These are phyloP conservation scores for Zymoseptoria tritici DNA, from an alignment of 2,329 filamentous ascomycete genomes.

Conservation along the genomic window DNA sequence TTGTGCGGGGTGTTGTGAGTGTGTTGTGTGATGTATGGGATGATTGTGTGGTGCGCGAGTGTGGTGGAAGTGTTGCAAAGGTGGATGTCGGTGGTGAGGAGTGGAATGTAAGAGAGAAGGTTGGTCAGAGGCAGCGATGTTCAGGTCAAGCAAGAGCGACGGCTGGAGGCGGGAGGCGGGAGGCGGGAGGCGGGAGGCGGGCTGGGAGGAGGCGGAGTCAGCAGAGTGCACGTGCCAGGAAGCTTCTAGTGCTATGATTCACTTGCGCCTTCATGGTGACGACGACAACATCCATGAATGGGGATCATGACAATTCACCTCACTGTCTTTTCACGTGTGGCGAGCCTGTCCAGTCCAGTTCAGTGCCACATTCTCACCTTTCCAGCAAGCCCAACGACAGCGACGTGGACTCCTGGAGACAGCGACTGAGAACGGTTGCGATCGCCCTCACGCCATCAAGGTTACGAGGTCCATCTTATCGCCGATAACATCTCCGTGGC, in stretches of 20 bases:
- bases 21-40: conserved; percentile 6
- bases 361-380: no score
- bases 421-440: no score
- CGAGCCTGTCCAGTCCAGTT: no score
- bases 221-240: neutral
- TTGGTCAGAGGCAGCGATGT: conserved; percentile 1
- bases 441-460: neutral
- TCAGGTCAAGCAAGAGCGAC: conserved; percentile 1
- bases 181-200: neutral
- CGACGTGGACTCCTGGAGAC: no score
- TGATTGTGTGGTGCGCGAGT: conserved; percentile 1
- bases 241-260: neutral
- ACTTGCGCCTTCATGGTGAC: neutral
- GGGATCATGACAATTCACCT: neutral
- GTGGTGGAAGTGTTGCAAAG: conserved; percentile 3
- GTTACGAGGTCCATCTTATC: neutral
- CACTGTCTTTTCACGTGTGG: no score
- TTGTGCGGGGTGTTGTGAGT: conserved; percentile 14
- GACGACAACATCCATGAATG: neutral
- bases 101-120: conserved; percentile 4
- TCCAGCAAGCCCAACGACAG: no score
- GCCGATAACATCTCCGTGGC: neutral
- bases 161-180: neutral
- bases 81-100: conserved; percentile 5
- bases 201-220: neutral